phyloP scores from a whole-genome alignment of 202 grass and related monocot species.

The Zoysia matrella region DNA sequence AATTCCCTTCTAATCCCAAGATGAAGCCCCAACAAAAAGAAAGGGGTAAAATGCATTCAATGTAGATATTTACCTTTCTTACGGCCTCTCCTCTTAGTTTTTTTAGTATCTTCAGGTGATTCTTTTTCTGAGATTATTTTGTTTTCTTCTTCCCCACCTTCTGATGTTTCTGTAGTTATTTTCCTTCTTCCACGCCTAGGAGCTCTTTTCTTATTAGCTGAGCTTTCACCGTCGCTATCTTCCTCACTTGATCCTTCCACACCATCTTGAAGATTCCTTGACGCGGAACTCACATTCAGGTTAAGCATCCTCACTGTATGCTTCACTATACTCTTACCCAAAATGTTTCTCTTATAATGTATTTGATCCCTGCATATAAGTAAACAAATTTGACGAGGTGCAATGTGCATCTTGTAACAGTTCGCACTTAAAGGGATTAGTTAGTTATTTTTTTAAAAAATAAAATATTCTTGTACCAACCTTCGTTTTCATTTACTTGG shows the following conservation, averaged over 20 bases:
- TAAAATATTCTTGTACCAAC: neutral
- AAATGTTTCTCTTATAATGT: conserved; percentile 35
- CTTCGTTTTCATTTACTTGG: too few relatives aligned
- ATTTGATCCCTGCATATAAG: conserved; percentile 30
- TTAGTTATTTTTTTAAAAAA: neutral
- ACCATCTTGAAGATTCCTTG: conserved; percentile 54
- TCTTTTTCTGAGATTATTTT: conserved; percentile 22
- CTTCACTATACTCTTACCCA: conserved; percentile 9
- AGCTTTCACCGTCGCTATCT: conserved; percentile 30
- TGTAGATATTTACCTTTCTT: conserved; percentile 59
- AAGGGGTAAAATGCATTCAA: conserved; percentile 6
- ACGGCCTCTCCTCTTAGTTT: conserved; percentile 49
- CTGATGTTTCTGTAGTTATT: neutral
- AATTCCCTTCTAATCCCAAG: neutral
- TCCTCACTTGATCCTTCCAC: conserved; percentile 35
- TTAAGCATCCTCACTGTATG: conserved; percentile 28
- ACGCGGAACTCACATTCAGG: conserved; percentile 20
- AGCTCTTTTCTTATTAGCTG: conserved; percentile 34
- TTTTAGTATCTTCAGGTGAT: conserved; percentile 44
- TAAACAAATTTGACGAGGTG: neutral
- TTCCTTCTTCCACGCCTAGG: conserved; percentile 52
- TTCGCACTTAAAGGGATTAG: neutral
- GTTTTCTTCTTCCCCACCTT: conserved; percentile 2
- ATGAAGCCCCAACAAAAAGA: neutral
- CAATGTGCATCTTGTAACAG: neutral